Conservation (phyloP, 345 rosid species). For the Pistacia vera region DNA sequence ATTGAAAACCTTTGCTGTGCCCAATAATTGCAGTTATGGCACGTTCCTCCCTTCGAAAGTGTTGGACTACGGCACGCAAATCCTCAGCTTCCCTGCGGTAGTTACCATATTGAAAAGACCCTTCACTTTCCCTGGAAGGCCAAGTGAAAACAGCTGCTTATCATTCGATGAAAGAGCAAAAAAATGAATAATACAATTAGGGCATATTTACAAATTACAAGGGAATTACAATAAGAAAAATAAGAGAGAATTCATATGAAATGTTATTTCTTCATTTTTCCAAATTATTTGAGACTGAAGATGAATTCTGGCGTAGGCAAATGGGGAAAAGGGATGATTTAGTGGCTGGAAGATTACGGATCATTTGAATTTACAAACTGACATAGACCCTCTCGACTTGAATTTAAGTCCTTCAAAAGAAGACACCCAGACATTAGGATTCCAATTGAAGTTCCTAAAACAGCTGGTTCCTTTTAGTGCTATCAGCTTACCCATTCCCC, state of each 20-base stretch:
- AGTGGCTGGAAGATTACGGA: background rate
- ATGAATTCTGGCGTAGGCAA: background rate
- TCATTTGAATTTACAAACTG: background rate
- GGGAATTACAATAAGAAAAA: background rate
- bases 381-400: background rate
- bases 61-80: slow-evolving; percentile 56
- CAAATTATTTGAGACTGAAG: background rate
- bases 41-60: slow-evolving; percentile 46
- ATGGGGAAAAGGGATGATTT: background rate
- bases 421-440: background rate
- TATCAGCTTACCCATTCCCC: slow-evolving; percentile 73
- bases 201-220: background rate
- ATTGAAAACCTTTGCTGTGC: slow-evolving; percentile 84
- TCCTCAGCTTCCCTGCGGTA: slow-evolving; percentile 82
- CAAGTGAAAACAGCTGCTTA: slow-evolving; percentile 16
- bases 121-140: slow-evolving; percentile 75
- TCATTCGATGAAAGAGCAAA: background rate
- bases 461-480: background rate
- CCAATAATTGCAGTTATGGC: slow-evolving; percentile 61
- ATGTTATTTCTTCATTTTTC: background rate
- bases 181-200: background rate
- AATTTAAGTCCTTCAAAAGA: background rate
- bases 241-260: background rate
- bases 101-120: slow-evolving; percentile 89
- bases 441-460: background rate